phyloP scores from a whole-genome alignment of 768 basidiomycete species.

The Lactarius hatsudake region DNA sequence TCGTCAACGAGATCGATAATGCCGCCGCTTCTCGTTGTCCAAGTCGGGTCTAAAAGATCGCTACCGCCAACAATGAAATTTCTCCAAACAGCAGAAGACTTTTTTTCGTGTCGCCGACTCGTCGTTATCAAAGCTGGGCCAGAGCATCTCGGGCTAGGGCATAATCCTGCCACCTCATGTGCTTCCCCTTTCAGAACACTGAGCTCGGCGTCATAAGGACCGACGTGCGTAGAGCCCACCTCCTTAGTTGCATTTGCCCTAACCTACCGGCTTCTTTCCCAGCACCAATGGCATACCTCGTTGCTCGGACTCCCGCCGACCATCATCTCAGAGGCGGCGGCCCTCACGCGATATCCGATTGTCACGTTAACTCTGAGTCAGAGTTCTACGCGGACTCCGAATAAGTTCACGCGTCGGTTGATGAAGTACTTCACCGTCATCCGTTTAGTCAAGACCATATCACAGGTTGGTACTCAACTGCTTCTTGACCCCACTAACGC shows the following conservation, averaged over 20 bases:
- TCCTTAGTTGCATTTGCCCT: background rate
- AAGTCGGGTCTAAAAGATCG: slow-evolving; percentile 74
- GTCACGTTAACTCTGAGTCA: background rate
- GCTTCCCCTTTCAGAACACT: background rate
- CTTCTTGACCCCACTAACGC: too few species aligned
- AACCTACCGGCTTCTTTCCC: background rate
- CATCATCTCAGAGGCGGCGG: slow-evolving; percentile 30
- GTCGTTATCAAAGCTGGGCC: slow-evolving; percentile 78
- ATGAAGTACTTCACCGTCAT: slow-evolving; percentile 36
- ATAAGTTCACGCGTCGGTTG: slow-evolving; percentile 62
- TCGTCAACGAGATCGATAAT: background rate
- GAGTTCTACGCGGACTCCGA: background rate
- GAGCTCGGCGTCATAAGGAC: background rate
- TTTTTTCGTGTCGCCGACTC: slow-evolving; percentile 73
- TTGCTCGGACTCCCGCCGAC: background rate
- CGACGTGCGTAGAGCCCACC: background rate
- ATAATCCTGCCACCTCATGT: slow-evolving; percentile 33
- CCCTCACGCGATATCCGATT: slow-evolving; percentile 39
- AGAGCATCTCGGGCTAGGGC: slow-evolving; percentile 44
- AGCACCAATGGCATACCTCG: slow-evolving; percentile 29
- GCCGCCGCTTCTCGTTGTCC: slow-evolving; percentile 47
- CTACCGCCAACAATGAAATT: slow-evolving; percentile 78
- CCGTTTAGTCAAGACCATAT: too few species aligned
- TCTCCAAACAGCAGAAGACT: slow-evolving; percentile 75
- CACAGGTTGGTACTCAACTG: too few species aligned